Evolutionary conservation across 2,329 filamentous ascomycete genomes (phyloP), one percentile per base, ranked within the genome.

Genomic region (Epichloe elymi): DNA sequence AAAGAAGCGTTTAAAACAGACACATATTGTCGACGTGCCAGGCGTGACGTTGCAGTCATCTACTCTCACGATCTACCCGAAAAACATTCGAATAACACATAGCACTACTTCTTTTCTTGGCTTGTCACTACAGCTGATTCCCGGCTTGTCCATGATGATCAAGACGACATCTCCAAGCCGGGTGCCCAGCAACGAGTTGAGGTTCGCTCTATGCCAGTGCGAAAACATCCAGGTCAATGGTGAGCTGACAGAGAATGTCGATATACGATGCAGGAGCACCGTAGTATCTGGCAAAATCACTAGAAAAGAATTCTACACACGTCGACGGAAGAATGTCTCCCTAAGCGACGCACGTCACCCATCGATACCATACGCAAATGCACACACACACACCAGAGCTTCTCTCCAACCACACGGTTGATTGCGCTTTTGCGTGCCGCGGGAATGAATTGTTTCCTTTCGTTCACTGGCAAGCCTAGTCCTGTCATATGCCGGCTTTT

Each of bases 61-160:
- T 19, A 19, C 38, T 7, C n/a, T 19, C n/a, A 17, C 17, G 19
- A n/a, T 19, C 38, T n/a, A 40, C 7, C 7, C 7, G 38, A 19
- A 15, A 17, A 40, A 40, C 5, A 40, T 10, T 40, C 8, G 5
- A 17, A 40, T 14, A 19, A 40, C 4, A 40, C 4, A 4, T 40
- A 19, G n/a, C 7, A 40, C n/a, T 38, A 38, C 36, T 38, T 38
- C 36, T 42, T 19, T 12, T 14, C 37, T 15, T 17, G 8, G 49
- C 49, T 74, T 77, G 73, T 77, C 68, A 72, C 74, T 75, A 75
- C 74, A 75, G 73, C 74, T 76, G 73, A 78, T 77, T 76, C 74
- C 74, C 73, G 70, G 64, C 67, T 67, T 72, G 58, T 77, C 74
- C 64, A 66, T 55, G 69, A 76, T 60, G 64, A 67, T 67, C 73